These are phyloP conservation scores for Orbilia brochopaga DNA, from an alignment of 2,329 filamentous ascomycete species.

Conservation along the genomic window DNA sequence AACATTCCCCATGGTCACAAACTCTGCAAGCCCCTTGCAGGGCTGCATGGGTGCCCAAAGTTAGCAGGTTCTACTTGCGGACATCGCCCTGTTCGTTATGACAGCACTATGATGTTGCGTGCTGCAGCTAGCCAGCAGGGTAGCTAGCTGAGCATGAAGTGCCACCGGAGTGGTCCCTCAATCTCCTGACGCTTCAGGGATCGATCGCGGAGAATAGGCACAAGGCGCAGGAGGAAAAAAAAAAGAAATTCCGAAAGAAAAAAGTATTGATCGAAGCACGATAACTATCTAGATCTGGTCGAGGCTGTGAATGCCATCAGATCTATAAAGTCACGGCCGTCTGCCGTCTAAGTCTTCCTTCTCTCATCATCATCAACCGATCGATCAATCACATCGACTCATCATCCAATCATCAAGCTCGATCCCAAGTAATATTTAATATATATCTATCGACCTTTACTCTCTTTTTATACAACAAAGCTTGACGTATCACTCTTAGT, in stretches of 20 bases:
- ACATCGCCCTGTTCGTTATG: slow-evolving; percentile 45
- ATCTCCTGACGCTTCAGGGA: neutral
- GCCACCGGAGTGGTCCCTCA: slow-evolving; percentile 3
- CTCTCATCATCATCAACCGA: slow-evolving; percentile 9
- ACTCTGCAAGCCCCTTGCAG: slow-evolving; percentile 16
- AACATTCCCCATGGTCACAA: neutral
- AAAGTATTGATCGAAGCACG: no score
- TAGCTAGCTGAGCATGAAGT: slow-evolving; percentile 24
- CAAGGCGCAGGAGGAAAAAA: slow-evolving; percentile 12
- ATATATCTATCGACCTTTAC: neutral
- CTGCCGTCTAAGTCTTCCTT: neutral
- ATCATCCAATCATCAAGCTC: neutral
- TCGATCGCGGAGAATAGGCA: slow-evolving; percentile 10
- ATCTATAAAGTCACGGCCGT: slow-evolving; percentile 33
- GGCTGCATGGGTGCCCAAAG: slow-evolving; percentile 22
- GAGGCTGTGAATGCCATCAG: slow-evolving; percentile 8
- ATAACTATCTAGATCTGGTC: neutral
- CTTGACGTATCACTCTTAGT: no score
- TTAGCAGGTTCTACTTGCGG: slow-evolving; percentile 47
- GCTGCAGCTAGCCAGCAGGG: neutral
- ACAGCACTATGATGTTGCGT: slow-evolving; percentile 45
- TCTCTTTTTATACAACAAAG: no score
- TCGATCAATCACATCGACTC: neutral
- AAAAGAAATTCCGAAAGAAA: no score
- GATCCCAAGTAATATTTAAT: neutral